A percentile compares a stretch with the other conserved stretches of the same genome.
These are phyloP conservation scores for Punica granatum DNA, from an alignment of 345 rosid species.

Conservation along the genomic window DNA sequence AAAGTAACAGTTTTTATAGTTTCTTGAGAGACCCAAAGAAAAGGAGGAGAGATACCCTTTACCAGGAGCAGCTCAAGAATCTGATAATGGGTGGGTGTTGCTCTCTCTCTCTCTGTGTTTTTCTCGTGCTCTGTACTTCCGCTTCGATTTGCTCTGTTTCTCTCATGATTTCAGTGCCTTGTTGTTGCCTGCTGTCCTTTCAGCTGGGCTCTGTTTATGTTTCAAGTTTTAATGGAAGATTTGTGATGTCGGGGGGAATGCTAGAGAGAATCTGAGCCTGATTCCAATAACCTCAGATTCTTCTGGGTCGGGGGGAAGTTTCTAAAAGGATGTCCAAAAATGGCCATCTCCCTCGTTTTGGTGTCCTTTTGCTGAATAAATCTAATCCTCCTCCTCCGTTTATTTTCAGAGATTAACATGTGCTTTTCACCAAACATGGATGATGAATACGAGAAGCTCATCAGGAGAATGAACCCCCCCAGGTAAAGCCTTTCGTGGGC, in stretches of 20 bases:
- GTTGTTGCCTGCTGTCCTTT: neutral
- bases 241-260: neutral
- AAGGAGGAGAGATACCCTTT: neutral
- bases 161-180: slow-evolving; percentile 15
- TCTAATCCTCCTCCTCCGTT: slow-evolving; percentile 1
- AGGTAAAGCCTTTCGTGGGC: slow-evolving; percentile 30
- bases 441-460: slow-evolving; percentile 82
- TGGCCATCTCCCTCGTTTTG: neutral
- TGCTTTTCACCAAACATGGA: slow-evolving; percentile 64
- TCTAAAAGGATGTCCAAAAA: slow-evolving; percentile 9
- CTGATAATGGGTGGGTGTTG: slow-evolving; percentile 2
- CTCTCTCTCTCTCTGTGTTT: slow-evolving; percentile 7
- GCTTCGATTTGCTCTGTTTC: slow-evolving; percentile 1
- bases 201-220: neutral
- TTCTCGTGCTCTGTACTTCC: slow-evolving; percentile 12
- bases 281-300: neutral
- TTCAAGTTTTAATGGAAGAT: neutral
- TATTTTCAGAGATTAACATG: slow-evolving; percentile 42
- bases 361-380: neutral
- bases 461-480: slow-evolving; percentile 91
- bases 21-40: slow-evolving; percentile 20
- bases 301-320: neutral
- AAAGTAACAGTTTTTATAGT: slow-evolving; percentile 6
- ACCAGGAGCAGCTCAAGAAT: slow-evolving; percentile 1
- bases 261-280: neutral